Conservation (phyloP, 768 basidiomycete genomes). For the Lyophyllum atratum region DNA sequence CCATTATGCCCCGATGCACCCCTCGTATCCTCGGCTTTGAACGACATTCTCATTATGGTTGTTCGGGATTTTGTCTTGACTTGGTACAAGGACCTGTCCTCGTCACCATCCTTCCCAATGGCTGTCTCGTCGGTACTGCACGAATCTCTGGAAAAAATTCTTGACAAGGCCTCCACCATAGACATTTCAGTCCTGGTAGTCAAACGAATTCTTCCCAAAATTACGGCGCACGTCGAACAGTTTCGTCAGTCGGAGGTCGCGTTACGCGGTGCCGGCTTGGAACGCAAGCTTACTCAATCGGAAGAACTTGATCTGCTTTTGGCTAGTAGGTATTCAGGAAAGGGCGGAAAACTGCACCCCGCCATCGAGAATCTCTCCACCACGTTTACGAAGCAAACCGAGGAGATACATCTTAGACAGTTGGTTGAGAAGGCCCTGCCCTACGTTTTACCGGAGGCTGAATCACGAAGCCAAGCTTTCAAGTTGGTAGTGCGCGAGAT, state of each 20-base stretch:
- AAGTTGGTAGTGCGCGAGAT: conserved; percentile 80
- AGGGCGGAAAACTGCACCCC: conserved; percentile 71
- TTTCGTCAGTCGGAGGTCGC: conserved; percentile 90
- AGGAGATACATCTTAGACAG: conserved; percentile 80
- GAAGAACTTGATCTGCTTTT: conserved; percentile 88
- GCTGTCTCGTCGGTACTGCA: conserved; percentile 81
- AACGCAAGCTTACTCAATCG: conserved; percentile 83
- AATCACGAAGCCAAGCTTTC: conserved; percentile 69
- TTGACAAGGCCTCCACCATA: conserved; percentile 55
- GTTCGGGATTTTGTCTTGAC: conserved; percentile 85
- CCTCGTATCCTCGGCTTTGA: conserved; percentile 68
- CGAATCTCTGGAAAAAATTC: conserved; percentile 57
- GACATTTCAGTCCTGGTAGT: conserved; percentile 81
- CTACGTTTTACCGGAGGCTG: conserved; percentile 73
- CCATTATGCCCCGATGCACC: conserved; percentile 66
- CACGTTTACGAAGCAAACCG: conserved; percentile 85
- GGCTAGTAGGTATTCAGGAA: conserved; percentile 77
- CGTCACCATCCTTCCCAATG: conserved; percentile 85
- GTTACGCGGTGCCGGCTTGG: conserved; percentile 78
- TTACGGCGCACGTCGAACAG: conserved; percentile 87
- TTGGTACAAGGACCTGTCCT: conserved; percentile 89
- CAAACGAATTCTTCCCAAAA: conserved; percentile 82
- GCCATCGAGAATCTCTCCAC: conserved; percentile 89
- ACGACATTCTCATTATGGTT: conserved; percentile 79
- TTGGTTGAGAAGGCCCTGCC: conserved; percentile 75